These are phyloP conservation scores for Blastomyces gilchristii DNA, from an alignment of 2,329 filamentous ascomycete genomes.

Conservation along the genomic window DNA sequence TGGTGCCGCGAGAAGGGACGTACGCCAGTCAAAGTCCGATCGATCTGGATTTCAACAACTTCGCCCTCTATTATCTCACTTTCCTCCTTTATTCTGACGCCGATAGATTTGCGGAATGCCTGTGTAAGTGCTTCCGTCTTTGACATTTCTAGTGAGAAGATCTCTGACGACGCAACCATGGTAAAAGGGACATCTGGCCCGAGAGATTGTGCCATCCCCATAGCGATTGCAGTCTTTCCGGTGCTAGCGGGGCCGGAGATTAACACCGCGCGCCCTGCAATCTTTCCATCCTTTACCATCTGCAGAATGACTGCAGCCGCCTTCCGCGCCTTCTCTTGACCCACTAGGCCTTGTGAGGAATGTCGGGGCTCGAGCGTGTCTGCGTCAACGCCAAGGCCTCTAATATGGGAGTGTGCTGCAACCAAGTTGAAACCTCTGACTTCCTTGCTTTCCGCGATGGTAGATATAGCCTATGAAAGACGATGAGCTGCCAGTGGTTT, in stretches of 20 bases:
- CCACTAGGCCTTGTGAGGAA: constrained; percentile 84
- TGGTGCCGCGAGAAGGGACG: constrained; percentile 14
- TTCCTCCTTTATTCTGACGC: constrained; percentile 96
- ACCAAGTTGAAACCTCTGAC: constrained; percentile 94
- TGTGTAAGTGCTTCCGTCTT: constrained; percentile 98
- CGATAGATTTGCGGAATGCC: constrained; percentile 97
- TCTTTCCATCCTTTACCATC: constrained; percentile 99
- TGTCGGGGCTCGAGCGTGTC: constrained; percentile 80
- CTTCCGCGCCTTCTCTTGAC: constrained; percentile 92
- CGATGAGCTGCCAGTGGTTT: neutral
- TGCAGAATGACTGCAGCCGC: constrained; percentile 91
- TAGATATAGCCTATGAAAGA: constrained; percentile 52
- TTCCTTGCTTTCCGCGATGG: constrained; percentile 90
- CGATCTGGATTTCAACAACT: constrained; percentile 97
- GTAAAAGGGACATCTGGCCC: constrained; percentile 94
- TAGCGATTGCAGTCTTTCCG: constrained; percentile 95
- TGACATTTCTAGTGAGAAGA: constrained; percentile 98
- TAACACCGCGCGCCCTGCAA: constrained; percentile 85
- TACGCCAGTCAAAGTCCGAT: constrained; percentile 84
- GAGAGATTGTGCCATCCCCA: constrained; percentile 96
- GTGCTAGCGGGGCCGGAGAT: constrained; percentile 95
- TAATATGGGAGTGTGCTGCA: constrained; percentile 95
- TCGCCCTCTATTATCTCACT: constrained; percentile 99
- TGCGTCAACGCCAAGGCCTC: constrained; percentile 83
- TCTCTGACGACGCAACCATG: constrained; percentile 88